Base-by-base conservation (phyloP, 331 rosid species). In the Prunus yedoensis region DNA sequence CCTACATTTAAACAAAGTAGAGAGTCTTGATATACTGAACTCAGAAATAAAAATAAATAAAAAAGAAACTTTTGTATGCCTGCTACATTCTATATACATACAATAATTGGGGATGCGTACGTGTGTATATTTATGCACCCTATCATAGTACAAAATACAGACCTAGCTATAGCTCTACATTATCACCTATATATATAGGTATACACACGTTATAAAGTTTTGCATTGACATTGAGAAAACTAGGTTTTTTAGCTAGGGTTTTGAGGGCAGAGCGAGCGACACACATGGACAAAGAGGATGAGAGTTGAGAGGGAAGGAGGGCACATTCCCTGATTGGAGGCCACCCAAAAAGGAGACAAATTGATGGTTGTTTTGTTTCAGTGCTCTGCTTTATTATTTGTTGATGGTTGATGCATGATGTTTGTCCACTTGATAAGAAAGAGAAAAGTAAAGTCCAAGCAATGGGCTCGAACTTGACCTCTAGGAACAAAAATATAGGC, bases 231-330 rank as follows among this genome's bases (percentile, higher is more conserved):
- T 38, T 38, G 43, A 38, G 43, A 38, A 38, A 38, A 7, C 43
- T 38, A 6, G 38, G 1, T 32, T 32, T 32, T 32, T 32, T 1
- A 53, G 62, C 35, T 59, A 59, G 66, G 66, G 30, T 20, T 23
- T 58, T 18, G 23, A 58, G 63, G 30, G 9, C 63, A 14, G 63
- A 2, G 63, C 15, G 64, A 53, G 63, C 28, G 69, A 53, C 68
- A 57, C 61, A 75, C 69, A 28, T 16, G 60, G 51, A 64, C 62
- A 21, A 57, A 46, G 35, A 60, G 59, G 68, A 74, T 30, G 78
- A 63, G 71, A 20, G 18, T 58, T 78, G 83, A 74, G 50, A 54
- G 64, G 32, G 23, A 10, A 62, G 10, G 80, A 82, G 74, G 85
- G 57, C 38, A 28, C 82, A 78, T 64, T 32, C 65, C 35, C 80